Evolutionary conservation across 495 filamentous ascomycete species (phyloP).

Genomic region (Annulohypoxylon maeteangense): DNA sequence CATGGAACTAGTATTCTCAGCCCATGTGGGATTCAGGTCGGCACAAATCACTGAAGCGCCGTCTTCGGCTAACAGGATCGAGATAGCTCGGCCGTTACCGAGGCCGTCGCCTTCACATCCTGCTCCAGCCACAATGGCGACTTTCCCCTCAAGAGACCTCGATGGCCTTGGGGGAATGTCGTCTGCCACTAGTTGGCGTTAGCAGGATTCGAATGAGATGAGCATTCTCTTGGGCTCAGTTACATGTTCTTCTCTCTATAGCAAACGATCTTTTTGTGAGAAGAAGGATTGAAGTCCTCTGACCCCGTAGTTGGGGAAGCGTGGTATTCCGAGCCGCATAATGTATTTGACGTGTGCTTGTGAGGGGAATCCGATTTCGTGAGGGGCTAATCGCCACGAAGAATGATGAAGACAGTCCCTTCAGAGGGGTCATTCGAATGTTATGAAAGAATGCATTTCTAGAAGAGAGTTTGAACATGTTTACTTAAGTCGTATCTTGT

Average conservation of each 20-base stretch:
- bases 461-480: neutral
- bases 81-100: constrained; percentile 68
- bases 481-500: neutral
- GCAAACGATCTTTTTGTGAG: constrained; percentile 2
- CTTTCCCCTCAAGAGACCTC: constrained; percentile 54
- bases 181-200: constrained; percentile 29
- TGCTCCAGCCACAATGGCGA: constrained; percentile 70
- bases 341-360: neutral
- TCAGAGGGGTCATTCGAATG: neutral
- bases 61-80: constrained; percentile 66
- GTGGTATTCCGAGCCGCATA: neutral
- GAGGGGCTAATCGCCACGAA: constrained; percentile 11
- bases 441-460: neutral
- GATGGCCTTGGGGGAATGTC: constrained; percentile 41
- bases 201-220: neutral
- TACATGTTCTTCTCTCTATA: constrained; percentile 29
- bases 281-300: neutral
- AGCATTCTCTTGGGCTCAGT: neutral
- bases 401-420: neutral
- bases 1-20: constrained; percentile 61
- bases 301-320: neutral
- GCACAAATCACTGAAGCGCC: constrained; percentile 65
- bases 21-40: constrained; percentile 60
- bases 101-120: constrained; percentile 64
- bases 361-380: constrained; percentile 3